Evolutionary conservation across 2,329 filamentous ascomycete species (phyloP), one percentile per base, ranked within the genome.

Genomic region (Paecilomyces sp.): DNA sequence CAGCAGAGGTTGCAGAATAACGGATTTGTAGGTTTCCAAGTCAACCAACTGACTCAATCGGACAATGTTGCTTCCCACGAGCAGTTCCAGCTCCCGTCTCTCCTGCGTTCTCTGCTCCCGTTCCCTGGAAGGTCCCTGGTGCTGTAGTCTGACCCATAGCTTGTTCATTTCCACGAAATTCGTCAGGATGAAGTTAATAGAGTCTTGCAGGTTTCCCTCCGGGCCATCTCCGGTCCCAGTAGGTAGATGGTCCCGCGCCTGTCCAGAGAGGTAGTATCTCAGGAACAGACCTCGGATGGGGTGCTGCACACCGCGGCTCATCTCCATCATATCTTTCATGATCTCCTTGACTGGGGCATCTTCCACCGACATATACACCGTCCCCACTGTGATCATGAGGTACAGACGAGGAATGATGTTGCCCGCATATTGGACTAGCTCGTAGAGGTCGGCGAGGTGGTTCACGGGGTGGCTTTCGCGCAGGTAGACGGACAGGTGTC

Each of bases 311-410:
- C 94, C 94, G 64, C 94, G 86, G 77, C 92, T 97, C 94, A 99
- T 99, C 77, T 99, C 94, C 94, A 99, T 99, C 94, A 99, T 99
- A 76, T 99, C 94, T 79, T 99, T 99, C 94, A 99, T 99, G 63
- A 99, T 91, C 80, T 99, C 94, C 79, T 99, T 99, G 67, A 99
- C 94, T 0, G 94, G 94, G 60, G 95, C 94, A 82, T 97, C 94
- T 70, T 94, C 90, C 71, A 99, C 95, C 28, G 91, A 88, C 94
- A 99, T 99, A 81, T 99, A 99, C 55, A 96, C 95, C 2, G 94
- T 99, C 60, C 94, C 94, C 47, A 99, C 95, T 0, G 95, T 99
- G 71, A 99, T 94, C 95, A 99, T 99, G 61, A 99, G 88, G 75
- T 99, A 99, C 63, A 99, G 81, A 65, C 94, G 88, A 25, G 94